These are phyloP conservation scores for Rhamnella rubrinervis DNA, from an alignment of 331 rosid genomes.

Conservation along the genomic window DNA sequence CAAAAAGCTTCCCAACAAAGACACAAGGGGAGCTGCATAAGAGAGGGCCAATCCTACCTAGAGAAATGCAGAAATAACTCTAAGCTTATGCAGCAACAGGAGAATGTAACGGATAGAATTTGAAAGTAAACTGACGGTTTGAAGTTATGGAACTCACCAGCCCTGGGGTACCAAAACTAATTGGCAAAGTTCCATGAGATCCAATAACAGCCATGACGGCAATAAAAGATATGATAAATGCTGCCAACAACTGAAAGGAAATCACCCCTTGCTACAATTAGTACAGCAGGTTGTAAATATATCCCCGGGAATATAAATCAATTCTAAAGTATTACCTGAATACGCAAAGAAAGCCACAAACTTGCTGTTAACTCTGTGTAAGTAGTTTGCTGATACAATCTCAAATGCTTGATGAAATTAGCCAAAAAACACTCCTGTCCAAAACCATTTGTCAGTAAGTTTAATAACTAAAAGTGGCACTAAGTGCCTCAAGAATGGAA, in stretches of 20 bases:
- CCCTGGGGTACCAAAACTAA: slow-evolving; percentile 88
- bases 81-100: slow-evolving; percentile 1
- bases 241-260: slow-evolving; percentile 77
- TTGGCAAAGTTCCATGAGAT: slow-evolving; percentile 59
- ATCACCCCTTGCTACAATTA: slow-evolving; percentile 16
- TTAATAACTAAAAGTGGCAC: slow-evolving; percentile 20
- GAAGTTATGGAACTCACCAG: slow-evolving; percentile 53
- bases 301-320: neutral
- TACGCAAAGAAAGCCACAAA: slow-evolving; percentile 97
- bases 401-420: slow-evolving; percentile 60
- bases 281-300: slow-evolving; percentile 19
- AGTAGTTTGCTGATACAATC: slow-evolving; percentile 86
- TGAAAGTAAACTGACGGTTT: slow-evolving; percentile 25
- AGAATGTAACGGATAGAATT: slow-evolving; percentile 7
- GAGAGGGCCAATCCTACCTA: slow-evolving; percentile 98
- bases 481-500: slow-evolving; percentile 6
- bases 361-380: slow-evolving; percentile 86
- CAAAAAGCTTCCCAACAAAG: slow-evolving; percentile 77
- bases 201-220: slow-evolving; percentile 91
- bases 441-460: slow-evolving; percentile 19
- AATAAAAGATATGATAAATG: slow-evolving; percentile 73
- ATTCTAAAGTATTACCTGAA: slow-evolving; percentile 58
- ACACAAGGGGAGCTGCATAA: slow-evolving; percentile 85
- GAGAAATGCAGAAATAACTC: neutral
- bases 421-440: slow-evolving; percentile 71